phyloP scores from a whole-genome alignment of 1,284 basidiomycete species.

The Ceratobasidium sp. region DNA sequence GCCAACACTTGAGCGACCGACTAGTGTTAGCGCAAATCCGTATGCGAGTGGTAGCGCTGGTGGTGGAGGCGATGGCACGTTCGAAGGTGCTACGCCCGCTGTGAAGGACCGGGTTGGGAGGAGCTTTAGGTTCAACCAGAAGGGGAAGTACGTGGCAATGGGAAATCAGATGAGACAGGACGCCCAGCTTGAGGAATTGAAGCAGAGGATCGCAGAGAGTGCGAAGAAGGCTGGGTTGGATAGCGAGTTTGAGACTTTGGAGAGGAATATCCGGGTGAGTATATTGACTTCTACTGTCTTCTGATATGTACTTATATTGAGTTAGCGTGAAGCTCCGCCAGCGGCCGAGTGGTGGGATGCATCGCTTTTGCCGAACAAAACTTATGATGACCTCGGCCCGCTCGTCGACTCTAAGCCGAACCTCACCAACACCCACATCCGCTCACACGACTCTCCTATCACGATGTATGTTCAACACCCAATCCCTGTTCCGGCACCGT shows the following conservation, averaged over 20 bases:
- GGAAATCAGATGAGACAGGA: conserved; percentile 90
- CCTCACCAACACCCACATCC: conserved; percentile 71
- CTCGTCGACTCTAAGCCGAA: conserved; percentile 59
- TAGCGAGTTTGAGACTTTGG: conserved; percentile 90
- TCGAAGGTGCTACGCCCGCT: conserved; percentile 72
- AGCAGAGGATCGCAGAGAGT: conserved; percentile 92
- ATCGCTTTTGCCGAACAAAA: conserved; percentile 82
- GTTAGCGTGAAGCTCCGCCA: conserved; percentile 85
- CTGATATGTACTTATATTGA: conserved; percentile 14
- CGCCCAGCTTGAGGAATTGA: conserved; percentile 89
- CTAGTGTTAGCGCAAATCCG: conserved; percentile 70
- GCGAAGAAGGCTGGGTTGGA: conserved; percentile 94
- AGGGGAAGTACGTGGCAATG: conserved; percentile 90
- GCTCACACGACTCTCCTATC: conserved; percentile 80
- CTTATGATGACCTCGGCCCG: conserved; percentile 78
- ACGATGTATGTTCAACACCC: conserved; percentile 97
- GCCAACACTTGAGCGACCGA: conserved; percentile 52
- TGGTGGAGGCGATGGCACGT: conserved; percentile 65
- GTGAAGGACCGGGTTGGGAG: conserved; percentile 75
- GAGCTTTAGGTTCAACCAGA: conserved; percentile 86
- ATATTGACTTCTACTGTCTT: background rate
- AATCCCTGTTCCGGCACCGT: conserved; percentile 93
- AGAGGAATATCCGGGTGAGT: conserved; percentile 85
- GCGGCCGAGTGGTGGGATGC: conserved; percentile 98
- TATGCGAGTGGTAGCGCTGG: conserved; percentile 70